A percentile compares a stretch with the other conserved stretches of the same genome.
Evolutionary conservation across 1,284 basidiomycete species (phyloP).

Genomic region (Sphagnurus paluster): DNA sequence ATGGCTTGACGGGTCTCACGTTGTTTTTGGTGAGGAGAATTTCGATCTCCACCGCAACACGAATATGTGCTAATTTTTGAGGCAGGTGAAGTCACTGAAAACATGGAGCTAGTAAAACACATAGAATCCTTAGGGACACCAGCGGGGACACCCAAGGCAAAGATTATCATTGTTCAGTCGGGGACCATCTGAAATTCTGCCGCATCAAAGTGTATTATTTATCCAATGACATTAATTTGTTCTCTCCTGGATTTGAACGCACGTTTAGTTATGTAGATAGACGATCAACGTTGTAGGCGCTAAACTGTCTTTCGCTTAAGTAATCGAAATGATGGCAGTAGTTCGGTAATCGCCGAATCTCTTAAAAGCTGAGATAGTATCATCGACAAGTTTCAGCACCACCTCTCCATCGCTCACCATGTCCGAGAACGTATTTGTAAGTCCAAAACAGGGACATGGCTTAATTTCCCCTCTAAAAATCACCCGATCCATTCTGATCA

Average conservation of each 20-base stretch:
- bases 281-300: no score
- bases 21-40: slow-evolving; percentile 76
- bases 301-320: no score
- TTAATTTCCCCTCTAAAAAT: slow-evolving; percentile 2
- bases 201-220: neutral
- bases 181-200: slow-evolving; percentile 16
- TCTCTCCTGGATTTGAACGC: neutral
- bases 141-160: slow-evolving; percentile 19
- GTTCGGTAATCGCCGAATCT: slow-evolving; percentile 18
- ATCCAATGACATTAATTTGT: no score
- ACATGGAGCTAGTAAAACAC: slow-evolving; percentile 21
- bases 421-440: slow-evolving; percentile 37
- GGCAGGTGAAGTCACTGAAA: slow-evolving; percentile 22
- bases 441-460: slow-evolving; percentile 13
- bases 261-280: neutral
- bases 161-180: slow-evolving; percentile 15
- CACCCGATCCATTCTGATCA: slow-evolving; percentile 11
- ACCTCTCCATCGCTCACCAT: slow-evolving; percentile 25
- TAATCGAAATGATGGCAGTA: slow-evolving; percentile 3
- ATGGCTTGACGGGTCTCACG: slow-evolving; percentile 85
- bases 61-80: neutral
- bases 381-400: slow-evolving; percentile 8
- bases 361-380: slow-evolving; percentile 18
- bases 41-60: no score
- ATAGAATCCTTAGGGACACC: slow-evolving; percentile 21